Percentiles rank a stretch among this genome's conserved stretches.
These are phyloP conservation scores for Crucibulum laeve DNA, from an alignment of 768 basidiomycete species.

Conservation along the genomic window DNA sequence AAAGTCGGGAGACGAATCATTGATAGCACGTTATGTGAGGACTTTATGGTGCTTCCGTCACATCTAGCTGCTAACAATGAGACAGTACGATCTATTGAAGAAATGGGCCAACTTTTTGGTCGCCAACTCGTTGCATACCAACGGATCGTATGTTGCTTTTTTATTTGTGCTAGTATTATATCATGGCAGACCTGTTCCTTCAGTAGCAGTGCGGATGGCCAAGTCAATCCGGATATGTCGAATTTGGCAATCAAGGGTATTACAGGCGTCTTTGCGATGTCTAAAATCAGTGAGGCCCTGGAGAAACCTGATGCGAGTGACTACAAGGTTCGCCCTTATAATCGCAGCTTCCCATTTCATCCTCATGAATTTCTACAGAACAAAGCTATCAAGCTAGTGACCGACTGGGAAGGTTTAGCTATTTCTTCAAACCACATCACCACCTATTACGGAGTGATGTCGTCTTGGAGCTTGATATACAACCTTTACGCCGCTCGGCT, in stretches of 20 bases:
- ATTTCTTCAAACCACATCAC: constrained; percentile 10
- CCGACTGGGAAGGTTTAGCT: constrained; percentile 10
- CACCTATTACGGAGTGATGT: constrained; percentile 12
- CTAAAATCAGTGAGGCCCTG: constrained; percentile 36
- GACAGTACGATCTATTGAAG: constrained; percentile 38
- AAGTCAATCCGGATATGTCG: constrained; percentile 36
- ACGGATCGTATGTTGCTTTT: constrained; percentile 30
- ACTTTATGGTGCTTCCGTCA: neutral
- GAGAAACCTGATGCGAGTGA: constrained; percentile 12
- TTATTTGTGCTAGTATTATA: constrained; percentile 15
- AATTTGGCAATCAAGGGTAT: constrained; percentile 63
- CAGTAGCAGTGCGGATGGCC: constrained; percentile 6
- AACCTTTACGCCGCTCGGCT: constrained; percentile 49
- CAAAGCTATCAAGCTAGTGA: neutral
- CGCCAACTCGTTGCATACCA: constrained; percentile 28
- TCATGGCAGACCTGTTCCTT: neutral
- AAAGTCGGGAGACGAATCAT: constrained; percentile 24
- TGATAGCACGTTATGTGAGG: constrained; percentile 33
- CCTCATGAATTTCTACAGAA: too few species aligned
- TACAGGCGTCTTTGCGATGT: constrained; percentile 50
- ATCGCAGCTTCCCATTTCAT: too few species aligned
- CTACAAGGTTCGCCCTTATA: too few species aligned
- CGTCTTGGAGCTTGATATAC: constrained; percentile 41
- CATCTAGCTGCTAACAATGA: neutral
- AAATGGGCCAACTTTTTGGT: constrained; percentile 51